Evolutionary conservation across 768 basidiomycete species (phyloP), one percentile per base, ranked within the genome.

Genomic region (Trametes punicea): DNA sequence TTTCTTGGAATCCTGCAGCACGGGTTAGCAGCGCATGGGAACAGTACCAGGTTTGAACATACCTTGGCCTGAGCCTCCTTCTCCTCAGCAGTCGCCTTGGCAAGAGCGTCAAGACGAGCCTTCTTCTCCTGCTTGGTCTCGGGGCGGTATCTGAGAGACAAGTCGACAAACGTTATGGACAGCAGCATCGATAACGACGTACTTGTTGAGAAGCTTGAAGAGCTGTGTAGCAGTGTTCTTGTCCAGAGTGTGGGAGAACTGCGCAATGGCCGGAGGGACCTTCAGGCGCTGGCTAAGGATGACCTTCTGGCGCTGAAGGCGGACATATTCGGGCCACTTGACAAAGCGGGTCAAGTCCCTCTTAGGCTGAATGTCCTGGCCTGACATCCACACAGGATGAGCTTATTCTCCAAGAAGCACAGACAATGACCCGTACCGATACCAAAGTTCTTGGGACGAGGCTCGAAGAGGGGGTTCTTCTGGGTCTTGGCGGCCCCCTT

Each of bases 251-350:
- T 88, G 82, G n/a, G 87, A 84, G 81, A 98, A 98, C 73, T 99
- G 96, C 45, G 94, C 91, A 66, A 99, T 95, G 65, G 96, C 92
- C 36, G 96, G 96, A 63, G 96, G 96, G 25, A 97, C 94, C 83
- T 98, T 98, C 65, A 98, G 81, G 67, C 96, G 92, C 77, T 98
- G 93, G 82, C 90, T 79, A 58, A 98, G 87, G 76, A 98, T 96
- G 68, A 98, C 93, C 79, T 98, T 98, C 76, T 98, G 94, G 71
- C 96, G 87, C 71, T 98, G 96, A 42, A 98, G 88, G 69, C 94
- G 92, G 65, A 98, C 85, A 70, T 98, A 98, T 78, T 95, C 93
- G 65, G 96, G 96, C 96, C 96, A 99, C 74, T 97, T 98, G 77
- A 98, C 91, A 78, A 98, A 98, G 72, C 95, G 91, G 56, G 92